Evolutionary conservation across 148 eudicot species (phyloP).

Genomic region (Silene conica): DNA sequence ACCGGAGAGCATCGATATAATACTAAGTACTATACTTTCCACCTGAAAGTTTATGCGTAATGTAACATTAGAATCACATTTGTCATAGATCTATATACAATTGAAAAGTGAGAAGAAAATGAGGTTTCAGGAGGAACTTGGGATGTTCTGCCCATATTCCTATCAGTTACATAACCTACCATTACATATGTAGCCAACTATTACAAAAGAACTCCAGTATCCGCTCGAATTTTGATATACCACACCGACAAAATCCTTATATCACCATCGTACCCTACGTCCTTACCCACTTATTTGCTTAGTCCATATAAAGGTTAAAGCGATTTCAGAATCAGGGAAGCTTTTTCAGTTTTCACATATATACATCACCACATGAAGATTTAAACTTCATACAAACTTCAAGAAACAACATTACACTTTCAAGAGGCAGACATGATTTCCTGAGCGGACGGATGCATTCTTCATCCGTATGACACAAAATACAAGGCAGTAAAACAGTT

Average conservation of each 20-base stretch:
- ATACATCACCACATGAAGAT: background rate
- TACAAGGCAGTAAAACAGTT: background rate
- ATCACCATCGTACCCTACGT: too few relatives aligned
- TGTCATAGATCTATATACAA: too few relatives aligned
- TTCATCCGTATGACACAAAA: too few relatives aligned
- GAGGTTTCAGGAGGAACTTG: too few relatives aligned
- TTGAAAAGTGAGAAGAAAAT: too few relatives aligned
- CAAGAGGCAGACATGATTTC: background rate
- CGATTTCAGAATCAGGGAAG: background rate
- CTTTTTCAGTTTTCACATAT: background rate
- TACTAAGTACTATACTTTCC: slow-evolving; percentile 62
- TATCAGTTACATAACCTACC: background rate
- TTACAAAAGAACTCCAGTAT: too few relatives aligned
- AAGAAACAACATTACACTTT: too few relatives aligned
- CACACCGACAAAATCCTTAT: too few relatives aligned
- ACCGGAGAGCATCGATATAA: slow-evolving; percentile 64
- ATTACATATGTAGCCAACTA: background rate
- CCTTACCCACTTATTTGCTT: too few relatives aligned
- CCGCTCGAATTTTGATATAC: too few relatives aligned
- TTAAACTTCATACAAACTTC: background rate
- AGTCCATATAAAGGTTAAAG: background rate
- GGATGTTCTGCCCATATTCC: background rate
- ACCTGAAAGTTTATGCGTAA: slow-evolving; percentile 27
- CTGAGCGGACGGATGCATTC: too few relatives aligned
- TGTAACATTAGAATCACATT: slow-evolving; percentile 9